phyloP scores from a whole-genome alignment of 2,329 filamentous ascomycete genomes.

The Septoria petroselini region DNA sequence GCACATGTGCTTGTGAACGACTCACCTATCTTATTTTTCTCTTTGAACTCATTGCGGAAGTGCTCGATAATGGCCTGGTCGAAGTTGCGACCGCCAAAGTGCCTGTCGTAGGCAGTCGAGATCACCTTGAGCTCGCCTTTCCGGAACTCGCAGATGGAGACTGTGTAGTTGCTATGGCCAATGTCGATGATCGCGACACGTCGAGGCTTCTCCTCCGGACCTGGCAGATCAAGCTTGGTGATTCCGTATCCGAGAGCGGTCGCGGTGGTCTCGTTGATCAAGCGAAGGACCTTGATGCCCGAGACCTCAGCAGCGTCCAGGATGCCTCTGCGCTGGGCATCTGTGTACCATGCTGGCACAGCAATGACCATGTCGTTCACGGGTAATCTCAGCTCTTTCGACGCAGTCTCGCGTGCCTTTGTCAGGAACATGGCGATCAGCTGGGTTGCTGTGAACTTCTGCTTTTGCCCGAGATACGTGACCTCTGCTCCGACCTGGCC shows the following conservation, averaged over 20 bases:
- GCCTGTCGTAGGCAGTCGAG: constrained; percentile 85
- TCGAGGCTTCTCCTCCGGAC: constrained; percentile 83
- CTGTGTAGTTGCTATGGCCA: constrained; percentile 93
- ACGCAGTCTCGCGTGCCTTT: constrained; percentile 87
- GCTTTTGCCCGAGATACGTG: constrained; percentile 88
- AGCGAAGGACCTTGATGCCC: constrained; percentile 82
- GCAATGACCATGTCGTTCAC: constrained; percentile 93
- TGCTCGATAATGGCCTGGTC: constrained; percentile 94
- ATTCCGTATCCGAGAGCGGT: constrained; percentile 96
- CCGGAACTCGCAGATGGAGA: constrained; percentile 89
- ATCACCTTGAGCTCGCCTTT: constrained; percentile 96
- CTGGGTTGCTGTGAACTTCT: constrained; percentile 91
- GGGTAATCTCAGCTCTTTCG: constrained; percentile 81
- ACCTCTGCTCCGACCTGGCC: constrained; percentile 95
- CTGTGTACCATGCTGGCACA: constrained; percentile 95
- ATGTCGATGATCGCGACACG: constrained; percentile 91
- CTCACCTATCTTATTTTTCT: constrained; percentile 79
- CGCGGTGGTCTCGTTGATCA: constrained; percentile 98
- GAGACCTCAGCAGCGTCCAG: constrained; percentile 92
- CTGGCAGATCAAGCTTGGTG: constrained; percentile 91
- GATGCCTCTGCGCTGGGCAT: constrained; percentile 82
- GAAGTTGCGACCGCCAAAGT: constrained; percentile 96
- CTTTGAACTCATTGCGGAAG: constrained; percentile 92
- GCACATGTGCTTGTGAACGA: background rate
- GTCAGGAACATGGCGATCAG: constrained; percentile 91